These are phyloP conservation scores for Trichophyton mentagrophytes DNA, from an alignment of 2,329 filamentous ascomycete species.

Conservation along the genomic window DNA sequence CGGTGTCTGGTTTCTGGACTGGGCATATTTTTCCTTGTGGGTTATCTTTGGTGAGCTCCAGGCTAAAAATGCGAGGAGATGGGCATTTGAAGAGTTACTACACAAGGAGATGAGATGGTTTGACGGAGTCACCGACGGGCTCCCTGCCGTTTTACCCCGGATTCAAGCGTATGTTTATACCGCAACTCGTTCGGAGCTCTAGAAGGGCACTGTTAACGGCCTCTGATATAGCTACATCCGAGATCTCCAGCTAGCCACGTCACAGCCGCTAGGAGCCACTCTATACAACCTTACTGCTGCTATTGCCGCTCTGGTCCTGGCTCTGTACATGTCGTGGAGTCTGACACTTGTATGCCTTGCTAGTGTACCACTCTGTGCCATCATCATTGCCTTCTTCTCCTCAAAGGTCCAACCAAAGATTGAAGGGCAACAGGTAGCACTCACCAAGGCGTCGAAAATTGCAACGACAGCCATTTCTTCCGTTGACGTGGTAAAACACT, in stretches of 20 bases:
- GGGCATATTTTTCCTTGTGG: slow-evolving; percentile 57
- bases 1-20: slow-evolving; percentile 54
- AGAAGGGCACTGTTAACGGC: background rate
- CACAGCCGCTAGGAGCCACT: slow-evolving; percentile 63
- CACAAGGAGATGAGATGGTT: slow-evolving; percentile 70
- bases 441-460: slow-evolving; percentile 59
- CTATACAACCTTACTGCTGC: slow-evolving; percentile 53
- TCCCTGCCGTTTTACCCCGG: slow-evolving; percentile 56
- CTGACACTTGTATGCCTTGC: slow-evolving; percentile 68
- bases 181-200: background rate
- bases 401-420: slow-evolving; percentile 52
- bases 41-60: slow-evolving; percentile 70
- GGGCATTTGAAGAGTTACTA: slow-evolving; percentile 57
- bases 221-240: slow-evolving; percentile 53
- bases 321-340: slow-evolving; percentile 70
- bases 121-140: slow-evolving; percentile 58
- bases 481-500: slow-evolving; percentile 78
- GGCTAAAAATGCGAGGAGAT: slow-evolving; percentile 50
- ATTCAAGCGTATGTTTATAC: slow-evolving; percentile 54
- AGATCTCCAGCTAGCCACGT: slow-evolving; percentile 68
- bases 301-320: slow-evolving; percentile 53
- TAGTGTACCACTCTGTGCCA: slow-evolving; percentile 54
- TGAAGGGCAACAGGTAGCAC: slow-evolving; percentile 52
- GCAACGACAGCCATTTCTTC: slow-evolving; percentile 55
- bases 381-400: slow-evolving; percentile 49